Base-by-base conservation (phyloP, 1,284 basidiomycete genomes). In the Blastosporella zonata region DNA sequence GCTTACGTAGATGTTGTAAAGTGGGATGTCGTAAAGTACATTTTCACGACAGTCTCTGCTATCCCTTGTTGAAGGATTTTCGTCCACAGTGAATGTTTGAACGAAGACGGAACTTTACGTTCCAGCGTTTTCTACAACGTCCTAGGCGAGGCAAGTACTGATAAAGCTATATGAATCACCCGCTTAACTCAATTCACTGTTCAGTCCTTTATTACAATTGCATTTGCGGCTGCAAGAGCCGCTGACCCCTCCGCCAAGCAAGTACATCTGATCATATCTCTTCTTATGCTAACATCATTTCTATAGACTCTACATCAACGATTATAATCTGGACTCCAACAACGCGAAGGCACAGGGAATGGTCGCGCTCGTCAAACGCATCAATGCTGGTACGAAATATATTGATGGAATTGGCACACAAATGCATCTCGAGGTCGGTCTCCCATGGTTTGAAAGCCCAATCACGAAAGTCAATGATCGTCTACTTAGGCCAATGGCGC, bases 381-480 rank as follows among this genome's bases (percentile, higher is more conserved):
- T 68, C 52, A 69, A 70, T 55, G 58, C 61, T 34, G 54, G 53
- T 50, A 58, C 58, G 25, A 58, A 64, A 34, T 50, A 67, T 29
- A 70, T 72, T 52, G 71, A 73, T 47, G 70, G 69, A 28, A 67
- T 72, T 43, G 70, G 70, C 43, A 72, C 71, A 8, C 70, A 72
- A 52, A 69, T 65, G 62, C 71, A 72, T 55, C 60, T 73, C 28
- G 48, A 49, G 22, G 69, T 71, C 52, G 6, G 44, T 59, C 54
- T 17, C 9, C 41, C 13, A 8, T 18, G 31, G 8, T 15, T 10
- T 18, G 25, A 41, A 15, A 9, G 4, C 12, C 17, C 25, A n/a
- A 36, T 35, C 21, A n/a, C 10, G 35, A 22, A n/a, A n/a, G n/a
- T n/a, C 34, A 21, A 25, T 13, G 13, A 31, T 31, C 20, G 36